Conservation (phyloP, 129 eudicot genomes). For the Escallonia herrerae region DNA sequence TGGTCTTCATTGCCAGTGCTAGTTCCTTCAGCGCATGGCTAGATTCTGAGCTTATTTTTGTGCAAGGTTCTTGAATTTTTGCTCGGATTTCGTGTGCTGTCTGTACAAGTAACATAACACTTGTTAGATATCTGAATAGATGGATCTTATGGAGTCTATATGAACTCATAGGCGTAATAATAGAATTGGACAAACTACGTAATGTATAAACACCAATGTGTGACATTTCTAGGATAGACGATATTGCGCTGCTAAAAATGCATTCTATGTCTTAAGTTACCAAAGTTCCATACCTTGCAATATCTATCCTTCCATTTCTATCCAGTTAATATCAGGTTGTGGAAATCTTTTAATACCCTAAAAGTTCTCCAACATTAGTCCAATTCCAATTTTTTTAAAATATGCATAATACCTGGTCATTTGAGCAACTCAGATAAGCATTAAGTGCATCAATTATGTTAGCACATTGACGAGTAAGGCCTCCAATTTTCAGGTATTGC, state of each 20-base stretch:
- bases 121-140: no score
- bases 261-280: no score
- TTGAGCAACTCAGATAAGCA: slow-evolving; percentile 29
- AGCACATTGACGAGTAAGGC: slow-evolving; percentile 42
- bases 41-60: slow-evolving; percentile 44
- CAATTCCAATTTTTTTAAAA: background rate
- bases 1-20: slow-evolving; percentile 34
- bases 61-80: slow-evolving; percentile 54
- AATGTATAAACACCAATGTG: background rate
- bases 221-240: no score
- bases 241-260: no score
- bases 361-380: no score
- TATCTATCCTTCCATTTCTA: no score
- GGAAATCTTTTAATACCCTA: background rate
- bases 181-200: background rate
- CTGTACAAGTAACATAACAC: slow-evolving; percentile 12
- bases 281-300: no score
- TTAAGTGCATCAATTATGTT: slow-evolving; percentile 35
- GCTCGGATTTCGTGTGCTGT: slow-evolving; percentile 24
- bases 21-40: slow-evolving; percentile 55
- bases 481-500: slow-evolving; percentile 43
- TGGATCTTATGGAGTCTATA: background rate
- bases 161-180: background rate
- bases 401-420: slow-evolving; percentile 31
- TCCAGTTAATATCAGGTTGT: no score